Conservation (phyloP, 768 basidiomycete species). For the Suillus subluteus region DNA sequence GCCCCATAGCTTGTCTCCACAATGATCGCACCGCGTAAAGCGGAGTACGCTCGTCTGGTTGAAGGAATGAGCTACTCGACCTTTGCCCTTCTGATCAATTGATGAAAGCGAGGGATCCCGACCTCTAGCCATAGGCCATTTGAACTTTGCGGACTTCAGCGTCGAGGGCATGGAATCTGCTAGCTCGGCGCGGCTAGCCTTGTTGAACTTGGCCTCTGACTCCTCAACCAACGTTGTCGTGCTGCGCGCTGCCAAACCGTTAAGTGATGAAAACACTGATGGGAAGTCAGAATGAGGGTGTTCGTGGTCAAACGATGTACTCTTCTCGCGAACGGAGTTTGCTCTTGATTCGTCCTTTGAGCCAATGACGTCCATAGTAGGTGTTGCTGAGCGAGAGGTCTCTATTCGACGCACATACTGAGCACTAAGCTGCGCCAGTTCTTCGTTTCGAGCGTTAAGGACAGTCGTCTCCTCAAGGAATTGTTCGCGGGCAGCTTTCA, state of each 20-base stretch:
- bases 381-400: slow-evolving; percentile 21
- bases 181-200: slow-evolving; percentile 33
- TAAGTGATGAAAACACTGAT: slow-evolving; percentile 20
- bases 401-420: slow-evolving; percentile 85
- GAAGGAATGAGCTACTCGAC: slow-evolving; percentile 75
- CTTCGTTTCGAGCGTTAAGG: slow-evolving; percentile 90
- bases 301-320: slow-evolving; percentile 34
- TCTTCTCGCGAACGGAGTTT: slow-evolving; percentile 25
- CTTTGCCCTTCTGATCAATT: slow-evolving; percentile 44
- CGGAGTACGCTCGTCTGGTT: slow-evolving; percentile 87
- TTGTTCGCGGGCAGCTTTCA: slow-evolving; percentile 82
- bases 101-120: slow-evolving; percentile 44
- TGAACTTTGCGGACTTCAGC: slow-evolving; percentile 63
- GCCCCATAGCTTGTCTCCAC: slow-evolving; percentile 99
- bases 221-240: slow-evolving; percentile 30
- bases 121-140: slow-evolving; percentile 67
- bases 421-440: slow-evolving; percentile 84
- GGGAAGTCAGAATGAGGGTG: slow-evolving; percentile 19
- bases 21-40: slow-evolving; percentile 92
- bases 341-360: slow-evolving; percentile 10
- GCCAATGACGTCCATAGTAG: slow-evolving; percentile 14
- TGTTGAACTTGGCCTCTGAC: slow-evolving; percentile 29
- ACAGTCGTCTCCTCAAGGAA: slow-evolving; percentile 91
- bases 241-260: slow-evolving; percentile 23
- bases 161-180: slow-evolving; percentile 51